Conservation (phyloP, 306 rosid genomes). For the Boehmeria nivea region DNA sequence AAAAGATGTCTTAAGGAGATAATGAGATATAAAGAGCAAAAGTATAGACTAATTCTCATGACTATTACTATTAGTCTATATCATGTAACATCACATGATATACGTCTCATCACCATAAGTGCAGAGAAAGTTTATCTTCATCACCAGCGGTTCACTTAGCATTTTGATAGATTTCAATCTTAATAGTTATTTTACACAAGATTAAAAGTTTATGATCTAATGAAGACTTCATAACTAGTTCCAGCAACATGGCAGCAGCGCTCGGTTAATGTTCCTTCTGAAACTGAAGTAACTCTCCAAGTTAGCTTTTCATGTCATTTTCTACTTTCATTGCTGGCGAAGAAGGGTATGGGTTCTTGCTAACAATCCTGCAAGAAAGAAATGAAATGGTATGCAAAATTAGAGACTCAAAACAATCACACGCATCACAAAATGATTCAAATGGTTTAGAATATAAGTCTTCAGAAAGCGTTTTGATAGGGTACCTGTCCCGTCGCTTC, state of each 20-base stretch:
- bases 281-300: slow-evolving; percentile 13
- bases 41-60: no score
- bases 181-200: not conserved
- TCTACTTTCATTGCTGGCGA: slow-evolving; percentile 22
- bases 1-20: no score
- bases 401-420: not conserved
- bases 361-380: slow-evolving; percentile 41
- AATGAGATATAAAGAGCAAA: no score
- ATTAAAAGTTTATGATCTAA: slow-evolving; percentile 6
- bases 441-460: not conserved
- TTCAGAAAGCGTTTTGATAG: not conserved
- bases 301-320: slow-evolving; percentile 15
- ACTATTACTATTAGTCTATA: no score
- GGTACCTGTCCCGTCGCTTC: slow-evolving; percentile 63
- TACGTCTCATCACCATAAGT: no score
- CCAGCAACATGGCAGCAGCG: slow-evolving; percentile 5
- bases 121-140: not conserved
- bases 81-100: no score
- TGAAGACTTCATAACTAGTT: slow-evolving; percentile 7
- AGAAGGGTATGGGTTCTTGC: slow-evolving; percentile 48
- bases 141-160: not conserved
- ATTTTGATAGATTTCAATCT: not conserved
- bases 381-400: not conserved
- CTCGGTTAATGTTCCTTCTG: slow-evolving; percentile 16
- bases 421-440: not conserved